Base-by-base conservation (phyloP, 306 rosid genomes). In the Myrica gale region DNA sequence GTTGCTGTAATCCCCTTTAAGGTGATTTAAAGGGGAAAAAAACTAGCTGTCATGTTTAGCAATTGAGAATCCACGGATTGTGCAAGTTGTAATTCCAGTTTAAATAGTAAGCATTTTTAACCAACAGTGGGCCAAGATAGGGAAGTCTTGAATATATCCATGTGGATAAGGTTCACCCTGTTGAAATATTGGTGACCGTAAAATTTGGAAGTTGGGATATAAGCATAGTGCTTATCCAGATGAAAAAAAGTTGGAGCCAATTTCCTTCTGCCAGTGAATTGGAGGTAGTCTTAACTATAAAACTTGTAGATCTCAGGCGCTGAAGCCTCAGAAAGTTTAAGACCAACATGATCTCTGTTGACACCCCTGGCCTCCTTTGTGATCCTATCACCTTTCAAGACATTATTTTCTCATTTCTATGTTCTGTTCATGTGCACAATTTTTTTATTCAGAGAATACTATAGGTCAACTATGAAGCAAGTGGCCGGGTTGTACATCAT, bases 401-500 rank as follows among this genome's bases (percentile, higher is more conserved):
- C 21, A 21, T 12, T 9, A 3, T 23, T 20, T n/a, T 63, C 20
- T 8, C 45, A 45, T 68, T 68, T 42, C 43, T 5, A 16, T 12
- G 57, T 19, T 48, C 52, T 48, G 3, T 48, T 48, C 32, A 0
- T 26, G 32, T 26, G 32, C 32, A 2, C 9, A 58, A 32, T 42
- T 75, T 13, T 73, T 69, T 82, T 26, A 65, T 68, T 75, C 56
- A 13, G 45, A 51, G 7, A 74, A 84, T 62, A 13, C 77, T 56
- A 45, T 69, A 91, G 97, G 95, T 88, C 72, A 91, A 91, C 83
- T 91, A 91, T 72, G 79, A 88, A 81, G 85, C 91, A 61, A 83
- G 46, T 71, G 97, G 97, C 23, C 89, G 97, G 97, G 97, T 90
- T 82, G 91, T 80, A 52, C 97, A 92, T 87, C 90, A 87, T 52